Evolutionary conservation across 1,284 basidiomycete genomes (phyloP).

Genomic region (Naganishia cerealis): DNA sequence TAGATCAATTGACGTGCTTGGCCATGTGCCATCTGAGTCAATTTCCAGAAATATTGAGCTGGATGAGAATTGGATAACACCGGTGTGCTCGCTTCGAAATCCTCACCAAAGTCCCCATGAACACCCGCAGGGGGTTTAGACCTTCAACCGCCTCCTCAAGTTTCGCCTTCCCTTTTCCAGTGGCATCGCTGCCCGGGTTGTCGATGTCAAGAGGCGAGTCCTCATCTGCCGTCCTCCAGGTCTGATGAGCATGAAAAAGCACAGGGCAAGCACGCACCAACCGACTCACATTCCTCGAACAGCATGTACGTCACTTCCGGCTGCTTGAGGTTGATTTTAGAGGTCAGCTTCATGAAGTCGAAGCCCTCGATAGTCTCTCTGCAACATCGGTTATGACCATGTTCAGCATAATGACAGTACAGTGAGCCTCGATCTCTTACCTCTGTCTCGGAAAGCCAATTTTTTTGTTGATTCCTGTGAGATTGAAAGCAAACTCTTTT

Average conservation of each 20-base stretch:
- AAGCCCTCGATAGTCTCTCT: slow-evolving; percentile 75
- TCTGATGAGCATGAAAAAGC: neutral
- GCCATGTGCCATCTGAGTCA: slow-evolving; percentile 66
- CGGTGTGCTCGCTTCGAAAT: slow-evolving; percentile 23
- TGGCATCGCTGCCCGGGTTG: neutral
- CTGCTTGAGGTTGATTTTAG: slow-evolving; percentile 77
- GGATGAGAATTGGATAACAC: neutral
- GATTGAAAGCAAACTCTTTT: slow-evolving; percentile 77
- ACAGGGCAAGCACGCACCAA: too few relatives aligned
- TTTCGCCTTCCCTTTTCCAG: slow-evolving; percentile 2
- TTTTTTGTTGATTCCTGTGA: slow-evolving; percentile 61
- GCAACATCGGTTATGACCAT: neutral
- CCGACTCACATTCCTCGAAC: slow-evolving; percentile 83
- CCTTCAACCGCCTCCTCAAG: slow-evolving; percentile 56
- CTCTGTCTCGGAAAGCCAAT: slow-evolving; percentile 13
- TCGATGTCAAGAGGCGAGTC: slow-evolving; percentile 45
- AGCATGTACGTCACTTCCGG: slow-evolving; percentile 77
- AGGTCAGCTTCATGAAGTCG: slow-evolving; percentile 77
- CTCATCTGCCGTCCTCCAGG: slow-evolving; percentile 54
- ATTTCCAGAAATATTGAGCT: slow-evolving; percentile 18
- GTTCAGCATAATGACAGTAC: neutral
- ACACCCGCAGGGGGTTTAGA: slow-evolving; percentile 67
- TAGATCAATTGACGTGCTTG: slow-evolving; percentile 68
- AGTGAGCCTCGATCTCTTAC: slow-evolving; percentile 1
- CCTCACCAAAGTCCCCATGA: slow-evolving; percentile 82